A percentile compares a stretch with the other conserved stretches of the same genome.
These are phyloP conservation scores for Fomes fomentarius DNA, from an alignment of 1,284 basidiomycete species.

Conservation along the genomic window DNA sequence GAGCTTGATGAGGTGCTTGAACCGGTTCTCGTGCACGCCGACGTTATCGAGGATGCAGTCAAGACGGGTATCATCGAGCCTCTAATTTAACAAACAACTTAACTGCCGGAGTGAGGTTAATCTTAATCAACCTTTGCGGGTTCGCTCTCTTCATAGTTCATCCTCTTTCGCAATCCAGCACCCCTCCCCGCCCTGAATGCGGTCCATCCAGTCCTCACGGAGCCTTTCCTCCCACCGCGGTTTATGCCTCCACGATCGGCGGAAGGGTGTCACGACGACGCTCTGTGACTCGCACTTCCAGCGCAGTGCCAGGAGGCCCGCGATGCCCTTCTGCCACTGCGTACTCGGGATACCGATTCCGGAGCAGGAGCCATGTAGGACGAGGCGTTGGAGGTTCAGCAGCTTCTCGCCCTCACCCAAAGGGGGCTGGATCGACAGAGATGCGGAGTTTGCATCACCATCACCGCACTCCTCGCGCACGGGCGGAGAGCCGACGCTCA, in stretches of 20 bases:
- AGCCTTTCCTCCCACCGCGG: background rate
- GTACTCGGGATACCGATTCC: background rate
- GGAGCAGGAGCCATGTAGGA: background rate
- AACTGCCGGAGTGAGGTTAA: background rate
- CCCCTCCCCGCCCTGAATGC: conserved; percentile 7
- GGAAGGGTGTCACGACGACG: background rate
- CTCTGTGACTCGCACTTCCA: background rate
- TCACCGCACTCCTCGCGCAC: background rate
- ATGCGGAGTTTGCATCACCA: background rate
- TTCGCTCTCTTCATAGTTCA: too few relatives aligned
- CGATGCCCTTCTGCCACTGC: background rate
- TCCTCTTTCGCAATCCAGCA: conserved; percentile 10
- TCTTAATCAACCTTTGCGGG: background rate
- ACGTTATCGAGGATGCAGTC: conserved; percentile 73
- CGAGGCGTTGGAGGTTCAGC: background rate
- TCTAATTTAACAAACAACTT: background rate
- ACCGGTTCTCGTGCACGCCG: conserved; percentile 64
- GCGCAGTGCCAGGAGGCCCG: background rate
- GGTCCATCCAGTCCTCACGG: conserved; percentile 7
- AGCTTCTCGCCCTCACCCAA: background rate
- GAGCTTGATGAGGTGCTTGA: conserved; percentile 58
- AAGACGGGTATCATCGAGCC: too few relatives aligned
- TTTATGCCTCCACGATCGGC: background rate
- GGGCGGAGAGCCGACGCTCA: background rate
- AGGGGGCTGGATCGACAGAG: background rate